phyloP scores from a whole-genome alignment of 352 stramenopile genomes.

The Globisporangium ultimum region DNA sequence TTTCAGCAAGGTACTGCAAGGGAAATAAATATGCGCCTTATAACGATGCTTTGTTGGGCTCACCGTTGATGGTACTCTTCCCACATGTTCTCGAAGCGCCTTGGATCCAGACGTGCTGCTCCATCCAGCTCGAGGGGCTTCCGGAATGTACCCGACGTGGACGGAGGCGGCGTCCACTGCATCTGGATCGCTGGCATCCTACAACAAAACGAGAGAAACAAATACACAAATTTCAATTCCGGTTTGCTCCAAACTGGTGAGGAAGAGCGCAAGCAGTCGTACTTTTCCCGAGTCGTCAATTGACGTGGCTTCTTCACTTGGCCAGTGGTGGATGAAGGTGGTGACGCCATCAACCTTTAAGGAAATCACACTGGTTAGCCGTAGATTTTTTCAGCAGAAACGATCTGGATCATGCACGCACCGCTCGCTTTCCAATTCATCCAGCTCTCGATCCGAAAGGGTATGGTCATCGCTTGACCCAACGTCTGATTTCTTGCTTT shows the following conservation, averaged over 20 bases:
- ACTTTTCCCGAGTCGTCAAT: slow-evolving; percentile 31
- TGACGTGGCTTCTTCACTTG: slow-evolving; percentile 13
- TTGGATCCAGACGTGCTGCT: slow-evolving; percentile 42
- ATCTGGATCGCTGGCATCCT: slow-evolving; percentile 69
- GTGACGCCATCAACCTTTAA: slow-evolving; percentile 9
- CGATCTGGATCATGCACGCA: too few species aligned
- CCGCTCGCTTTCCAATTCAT: slow-evolving; percentile 16
- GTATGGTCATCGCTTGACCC: slow-evolving; percentile 2
- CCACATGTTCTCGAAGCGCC: slow-evolving; percentile 76
- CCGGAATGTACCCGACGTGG: slow-evolving; percentile 11
- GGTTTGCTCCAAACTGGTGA: not conserved
- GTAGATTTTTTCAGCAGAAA: too few species aligned
- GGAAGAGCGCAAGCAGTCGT: not conserved
- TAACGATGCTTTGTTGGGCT: not conserved
- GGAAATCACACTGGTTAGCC: too few species aligned
- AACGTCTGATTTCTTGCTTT: slow-evolving; percentile 13
- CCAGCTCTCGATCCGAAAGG: slow-evolving; percentile 10
- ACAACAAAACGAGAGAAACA: not conserved
- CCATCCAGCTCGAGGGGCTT: slow-evolving; percentile 40
- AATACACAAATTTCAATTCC: slow-evolving; percentile 1
- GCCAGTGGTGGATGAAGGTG: not conserved
- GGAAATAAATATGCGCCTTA: too few species aligned
- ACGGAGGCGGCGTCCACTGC: slow-evolving; percentile 45
- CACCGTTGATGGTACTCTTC: slow-evolving; percentile 71
- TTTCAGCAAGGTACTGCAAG: too few species aligned